These are phyloP conservation scores for Brachypodium distachyon DNA, from an alignment of 202 grass and related monocot genomes.

Conservation along the genomic window DNA sequence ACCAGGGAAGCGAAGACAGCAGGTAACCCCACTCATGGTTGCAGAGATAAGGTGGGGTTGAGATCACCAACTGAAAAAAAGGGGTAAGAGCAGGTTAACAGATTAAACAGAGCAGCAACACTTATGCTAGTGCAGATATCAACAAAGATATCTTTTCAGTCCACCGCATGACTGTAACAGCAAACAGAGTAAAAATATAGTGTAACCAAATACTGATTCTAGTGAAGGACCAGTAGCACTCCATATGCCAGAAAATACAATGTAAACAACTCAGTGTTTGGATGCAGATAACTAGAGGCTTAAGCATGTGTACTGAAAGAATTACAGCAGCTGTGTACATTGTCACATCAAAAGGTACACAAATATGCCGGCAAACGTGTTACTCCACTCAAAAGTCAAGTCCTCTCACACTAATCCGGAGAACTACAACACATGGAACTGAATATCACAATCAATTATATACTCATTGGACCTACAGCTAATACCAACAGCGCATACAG, in stretches of 20 bases:
- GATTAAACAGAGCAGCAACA: neutral
- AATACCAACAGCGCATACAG: neutral
- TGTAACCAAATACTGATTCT: neutral
- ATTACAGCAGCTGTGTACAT: too few species aligned
- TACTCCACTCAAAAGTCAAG: neutral
- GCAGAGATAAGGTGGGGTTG: constrained; percentile 89
- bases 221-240: too few species aligned
- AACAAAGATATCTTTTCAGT: neutral
- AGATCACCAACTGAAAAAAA: constrained; percentile 75
- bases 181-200: neutral
- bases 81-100: neutral
- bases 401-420: neutral
- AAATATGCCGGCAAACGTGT: neutral
- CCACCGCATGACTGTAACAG: neutral
- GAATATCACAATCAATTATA: neutral
- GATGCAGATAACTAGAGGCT: neutral
- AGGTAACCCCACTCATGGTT: constrained; percentile 87
- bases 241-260: too few species aligned
- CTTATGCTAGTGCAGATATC: neutral
- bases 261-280: neutral
- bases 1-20: constrained; percentile 85
- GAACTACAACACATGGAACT: neutral
- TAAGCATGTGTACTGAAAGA: neutral
- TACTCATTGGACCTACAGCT: neutral
- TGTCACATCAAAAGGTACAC: neutral